Evolutionary conservation across 2,329 filamentous ascomycete species (phyloP).

Genomic region (Davidsoniella virescens): DNA sequence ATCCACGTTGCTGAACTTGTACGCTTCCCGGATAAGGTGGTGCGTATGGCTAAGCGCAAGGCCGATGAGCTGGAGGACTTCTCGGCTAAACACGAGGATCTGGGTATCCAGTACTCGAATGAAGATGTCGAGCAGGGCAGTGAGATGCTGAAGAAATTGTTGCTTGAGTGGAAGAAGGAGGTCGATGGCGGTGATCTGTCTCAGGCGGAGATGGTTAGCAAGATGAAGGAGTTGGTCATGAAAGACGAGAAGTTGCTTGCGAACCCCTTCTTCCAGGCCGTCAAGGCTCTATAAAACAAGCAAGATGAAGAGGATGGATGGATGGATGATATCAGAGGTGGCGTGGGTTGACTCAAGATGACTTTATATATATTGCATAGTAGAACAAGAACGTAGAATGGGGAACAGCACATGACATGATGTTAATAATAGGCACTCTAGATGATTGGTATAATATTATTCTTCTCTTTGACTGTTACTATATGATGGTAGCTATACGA

Average conservation of each 20-base stretch:
- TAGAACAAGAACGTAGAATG: background rate
- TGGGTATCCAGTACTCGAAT: slow-evolving; percentile 49
- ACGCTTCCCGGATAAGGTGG: slow-evolving; percentile 88
- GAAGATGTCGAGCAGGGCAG: slow-evolving; percentile 84
- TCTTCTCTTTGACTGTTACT: slow-evolving; percentile 7
- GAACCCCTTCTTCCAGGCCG: slow-evolving; percentile 56
- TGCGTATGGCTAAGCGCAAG: slow-evolving; percentile 98
- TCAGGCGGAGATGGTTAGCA: slow-evolving; percentile 59
- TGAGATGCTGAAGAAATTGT: slow-evolving; percentile 63
- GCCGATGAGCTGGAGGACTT: slow-evolving; percentile 97
- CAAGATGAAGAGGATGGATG: background rate
- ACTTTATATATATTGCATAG: background rate
- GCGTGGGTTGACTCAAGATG: too few species aligned
- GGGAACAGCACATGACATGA: slow-evolving; percentile 5
- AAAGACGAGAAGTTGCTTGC: slow-evolving; percentile 47
- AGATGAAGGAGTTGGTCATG: slow-evolving; percentile 65
- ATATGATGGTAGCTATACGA: slow-evolving; percentile 3
- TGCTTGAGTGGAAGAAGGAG: slow-evolving; percentile 75
- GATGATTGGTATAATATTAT: background rate
- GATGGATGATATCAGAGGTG: background rate
- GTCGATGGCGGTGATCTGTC: slow-evolving; percentile 39
- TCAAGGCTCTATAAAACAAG: slow-evolving; percentile 33
- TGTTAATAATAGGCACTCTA: background rate
- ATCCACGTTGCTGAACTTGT: slow-evolving; percentile 97
- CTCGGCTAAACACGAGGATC: slow-evolving; percentile 55